These are phyloP conservation scores for Xylaria sp. DNA, from an alignment of 2,329 filamentous ascomycete species.

Conservation along the genomic window DNA sequence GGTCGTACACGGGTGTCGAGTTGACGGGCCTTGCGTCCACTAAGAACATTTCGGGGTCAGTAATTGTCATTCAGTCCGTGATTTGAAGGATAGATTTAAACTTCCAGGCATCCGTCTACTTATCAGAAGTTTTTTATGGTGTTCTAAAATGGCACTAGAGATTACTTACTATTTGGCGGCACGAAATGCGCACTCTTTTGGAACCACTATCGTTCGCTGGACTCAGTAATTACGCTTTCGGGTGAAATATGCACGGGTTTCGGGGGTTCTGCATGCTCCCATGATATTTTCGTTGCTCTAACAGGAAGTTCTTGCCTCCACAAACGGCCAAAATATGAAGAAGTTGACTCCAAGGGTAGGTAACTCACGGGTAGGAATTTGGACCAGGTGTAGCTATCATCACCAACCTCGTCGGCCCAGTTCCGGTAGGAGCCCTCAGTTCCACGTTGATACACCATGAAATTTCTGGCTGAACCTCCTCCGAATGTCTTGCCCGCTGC, in stretches of 20 bases:
- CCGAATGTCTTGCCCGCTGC: slow-evolving; percentile 47
- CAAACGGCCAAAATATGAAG: too few species aligned
- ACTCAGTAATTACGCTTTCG: too few species aligned
- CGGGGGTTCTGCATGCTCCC: too few species aligned
- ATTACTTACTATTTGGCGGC: slow-evolving; percentile 36
- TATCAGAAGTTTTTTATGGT: background rate
- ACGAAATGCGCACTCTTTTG: slow-evolving; percentile 43
- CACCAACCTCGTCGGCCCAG: slow-evolving; percentile 43
- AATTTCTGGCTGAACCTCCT: slow-evolving; percentile 47
- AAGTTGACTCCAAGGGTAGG: too few species aligned
- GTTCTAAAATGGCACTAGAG: background rate
- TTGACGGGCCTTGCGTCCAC: slow-evolving; percentile 43
- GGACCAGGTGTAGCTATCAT: slow-evolving; percentile 42
- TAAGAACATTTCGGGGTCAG: slow-evolving; percentile 7
- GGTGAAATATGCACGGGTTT: too few species aligned
- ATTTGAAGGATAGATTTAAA: background rate
- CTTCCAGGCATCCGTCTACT: background rate
- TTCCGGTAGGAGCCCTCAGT: slow-evolving; percentile 42
- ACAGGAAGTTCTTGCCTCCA: too few species aligned
- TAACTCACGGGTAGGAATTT: slow-evolving; percentile 42
- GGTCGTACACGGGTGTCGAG: slow-evolving; percentile 44
- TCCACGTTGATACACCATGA: slow-evolving; percentile 47
- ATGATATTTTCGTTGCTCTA: too few species aligned
- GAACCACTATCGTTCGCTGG: too few species aligned
- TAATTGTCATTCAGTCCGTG: background rate